Base-by-base conservation (phyloP, 164 flowering plant genomes). In the Berberis thunbergii region DNA sequence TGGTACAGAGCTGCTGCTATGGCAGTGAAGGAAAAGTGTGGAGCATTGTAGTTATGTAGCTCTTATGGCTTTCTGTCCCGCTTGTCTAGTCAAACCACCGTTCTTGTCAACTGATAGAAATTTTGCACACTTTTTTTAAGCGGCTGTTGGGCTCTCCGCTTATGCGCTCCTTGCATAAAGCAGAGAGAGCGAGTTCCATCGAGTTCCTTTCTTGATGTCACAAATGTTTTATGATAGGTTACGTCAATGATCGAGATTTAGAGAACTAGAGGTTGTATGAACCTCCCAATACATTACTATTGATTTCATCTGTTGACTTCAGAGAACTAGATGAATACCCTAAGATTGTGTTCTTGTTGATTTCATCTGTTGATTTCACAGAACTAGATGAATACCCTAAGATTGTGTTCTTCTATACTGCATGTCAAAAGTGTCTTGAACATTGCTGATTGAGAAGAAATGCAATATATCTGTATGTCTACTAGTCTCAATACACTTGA, bases 1-100 rank as follows among this genome's bases (percentile, higher is more conserved):
- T 94, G 98, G 98, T 94, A 90, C 73, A 75, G 79, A 64, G 97
- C 98, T 58, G 98, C 95, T 26, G 97, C 97, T 54, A 64, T 83
- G 39, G 92, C 97, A 45, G 83, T 88, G 5, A 83, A 85, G 67
- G 73, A 70, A 44, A 75, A 76, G 58, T 64, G 40, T 67, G 73
- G 72, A 73, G 10, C 45, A 11, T 4, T 59, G 4, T n/a, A 10
- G n/a, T 7, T 43, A 13, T 54, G n/a, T 52, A 43, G n/a, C 45
- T 26, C 54, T 54, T 12, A 56, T 59, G 38, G 10, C 7, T 11
- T 40, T 41, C 43, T 63, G 43, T 61, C 60, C 52, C 43, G 54
- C 61, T 56, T 26, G 40, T 61, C 59, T 12, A 48, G 41, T 41
- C 62, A 43, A 61, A 59, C 57, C 41, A 40, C 53, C 26, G 26